Evolutionary conservation across 768 basidiomycete species (phyloP).

Genomic region (Psilocybe azurescens): DNA sequence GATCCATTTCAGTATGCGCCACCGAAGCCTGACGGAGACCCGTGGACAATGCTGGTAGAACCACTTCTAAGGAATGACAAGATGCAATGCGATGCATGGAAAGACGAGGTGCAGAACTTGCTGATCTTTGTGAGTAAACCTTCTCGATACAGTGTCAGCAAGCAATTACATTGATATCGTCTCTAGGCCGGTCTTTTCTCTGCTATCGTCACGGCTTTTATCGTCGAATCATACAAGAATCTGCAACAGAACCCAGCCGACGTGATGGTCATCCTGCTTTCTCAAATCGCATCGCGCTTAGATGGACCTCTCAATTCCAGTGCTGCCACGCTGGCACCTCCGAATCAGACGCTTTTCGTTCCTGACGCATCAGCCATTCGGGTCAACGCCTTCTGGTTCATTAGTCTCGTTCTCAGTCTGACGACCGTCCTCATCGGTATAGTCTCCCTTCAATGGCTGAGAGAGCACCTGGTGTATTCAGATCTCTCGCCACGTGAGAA

Average conservation of each 20-base stretch:
- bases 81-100: conserved; percentile 4
- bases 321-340: not conserved
- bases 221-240: conserved; percentile 24
- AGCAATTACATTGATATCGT: not conserved
- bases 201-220: conserved; percentile 26
- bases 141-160: not conserved
- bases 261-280: conserved; percentile 13
- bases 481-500: no score
- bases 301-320: not conserved
- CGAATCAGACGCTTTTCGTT: conserved; percentile 19
- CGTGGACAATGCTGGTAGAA: not conserved
- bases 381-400: no score
- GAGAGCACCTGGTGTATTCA: no score
- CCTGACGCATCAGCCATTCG: no score
- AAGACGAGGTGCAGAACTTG: conserved; percentile 7
- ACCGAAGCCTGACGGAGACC: not conserved
- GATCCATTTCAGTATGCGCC: conserved; percentile 3
- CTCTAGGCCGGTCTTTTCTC: conserved; percentile 28
- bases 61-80: conserved; percentile 1
- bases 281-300: conserved; percentile 8
- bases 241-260: conserved; percentile 23
- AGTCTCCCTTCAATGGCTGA: no score
- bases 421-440: no score
- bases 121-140: not conserved
- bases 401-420: no score